A percentile compares a stretch with the other conserved stretches of the same genome.
Conservation (phyloP, 352 stramenopile species). For the Pythium angustatum region DNA sequence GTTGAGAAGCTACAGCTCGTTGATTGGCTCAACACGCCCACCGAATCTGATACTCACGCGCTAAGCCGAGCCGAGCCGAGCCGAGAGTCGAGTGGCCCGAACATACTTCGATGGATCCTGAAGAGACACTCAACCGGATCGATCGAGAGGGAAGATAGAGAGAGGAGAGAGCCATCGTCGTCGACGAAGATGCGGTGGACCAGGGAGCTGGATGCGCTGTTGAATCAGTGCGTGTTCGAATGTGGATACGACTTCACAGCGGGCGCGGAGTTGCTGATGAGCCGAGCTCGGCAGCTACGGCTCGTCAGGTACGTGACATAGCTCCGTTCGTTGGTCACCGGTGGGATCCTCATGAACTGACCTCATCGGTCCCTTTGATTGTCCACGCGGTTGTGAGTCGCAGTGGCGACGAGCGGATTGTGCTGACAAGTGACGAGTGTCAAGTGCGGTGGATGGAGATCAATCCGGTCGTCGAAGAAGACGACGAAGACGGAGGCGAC, state of each 20-base stretch:
- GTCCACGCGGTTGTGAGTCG: too few species aligned
- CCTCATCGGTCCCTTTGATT: too few species aligned
- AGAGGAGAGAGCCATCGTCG: not conserved
- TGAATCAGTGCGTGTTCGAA: conserved; percentile 81
- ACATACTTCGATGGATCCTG: conserved; percentile 2
- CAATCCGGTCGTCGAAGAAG: conserved; percentile 52
- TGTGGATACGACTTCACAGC: conserved; percentile 67
- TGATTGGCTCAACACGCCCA: conserved; percentile 6
- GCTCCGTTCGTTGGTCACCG: not conserved
- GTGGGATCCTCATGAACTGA: too few species aligned
- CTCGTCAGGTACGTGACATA: conserved; percentile 42
- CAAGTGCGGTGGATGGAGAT: conserved; percentile 72
- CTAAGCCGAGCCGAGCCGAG: not conserved
- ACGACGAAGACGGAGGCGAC: conserved; percentile 26
- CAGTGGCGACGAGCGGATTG: conserved; percentile 26
- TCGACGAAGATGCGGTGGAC: conserved; percentile 74
- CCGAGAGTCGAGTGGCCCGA: not conserved
- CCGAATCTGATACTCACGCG: conserved; percentile 17
- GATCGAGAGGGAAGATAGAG: not conserved
- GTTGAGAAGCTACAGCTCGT: conserved; percentile 12
- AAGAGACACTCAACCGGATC: conserved; percentile 11
- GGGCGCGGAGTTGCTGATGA: conserved; percentile 40
- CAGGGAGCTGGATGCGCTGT: conserved; percentile 50
- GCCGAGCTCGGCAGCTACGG: conserved; percentile 41
- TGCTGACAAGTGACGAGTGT: conserved; percentile 47